Base-by-base conservation (phyloP, 2,329 filamentous ascomycete species). In the Annulohypoxylon truncatum region DNA sequence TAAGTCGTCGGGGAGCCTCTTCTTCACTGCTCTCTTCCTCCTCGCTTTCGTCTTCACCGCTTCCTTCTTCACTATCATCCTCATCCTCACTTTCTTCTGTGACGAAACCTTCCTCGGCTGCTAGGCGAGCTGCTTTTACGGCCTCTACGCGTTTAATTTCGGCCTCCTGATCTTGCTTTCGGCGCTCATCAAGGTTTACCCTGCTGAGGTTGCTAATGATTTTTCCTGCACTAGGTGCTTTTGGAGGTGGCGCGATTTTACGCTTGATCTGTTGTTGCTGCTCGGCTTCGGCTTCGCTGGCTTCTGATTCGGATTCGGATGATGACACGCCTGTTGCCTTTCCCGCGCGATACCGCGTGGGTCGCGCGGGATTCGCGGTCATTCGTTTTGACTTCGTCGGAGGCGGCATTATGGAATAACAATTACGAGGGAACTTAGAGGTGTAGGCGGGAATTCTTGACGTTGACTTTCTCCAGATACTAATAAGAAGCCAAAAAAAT, bases 341-440 rank as follows among this genome's bases (percentile, higher is more conserved):
- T 71, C 96, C 95, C 13, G 95, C 91, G 63, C 94, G 90, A 75
- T 97, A 92, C 61, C 96, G 92, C 71, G 90, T 88, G 22, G 93
- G 92, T 77, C 89, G 90, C 63, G 90, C 81, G 2, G 93, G 94
- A 76, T 97, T 97, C 68, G 94, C 94, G 68, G 95, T 98, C 92
- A 98, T 97, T 75, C 92, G 92, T 78, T 92, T 94, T 10, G 90
- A 88, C 67, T 92, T 90, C 85, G 87, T 88, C 31, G 47, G 74
- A 44, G 52, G 40, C 2, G 62, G 60, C 38, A 51, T 55, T 47
- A 13, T 48, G 13, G 8, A 26, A 15, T 20, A 44, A 13, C 24
- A 12, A n/a, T 55, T 20, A 31, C 7, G 28, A 33, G 13, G 18
- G 7, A 9, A 20, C 8, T 53, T 31, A 20, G n/a, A 20, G 15